Evolutionary conservation across 768 basidiomycete genomes (phyloP), one percentile per base, ranked within the genome.

Genomic region (Podaxis carcinomalis): DNA sequence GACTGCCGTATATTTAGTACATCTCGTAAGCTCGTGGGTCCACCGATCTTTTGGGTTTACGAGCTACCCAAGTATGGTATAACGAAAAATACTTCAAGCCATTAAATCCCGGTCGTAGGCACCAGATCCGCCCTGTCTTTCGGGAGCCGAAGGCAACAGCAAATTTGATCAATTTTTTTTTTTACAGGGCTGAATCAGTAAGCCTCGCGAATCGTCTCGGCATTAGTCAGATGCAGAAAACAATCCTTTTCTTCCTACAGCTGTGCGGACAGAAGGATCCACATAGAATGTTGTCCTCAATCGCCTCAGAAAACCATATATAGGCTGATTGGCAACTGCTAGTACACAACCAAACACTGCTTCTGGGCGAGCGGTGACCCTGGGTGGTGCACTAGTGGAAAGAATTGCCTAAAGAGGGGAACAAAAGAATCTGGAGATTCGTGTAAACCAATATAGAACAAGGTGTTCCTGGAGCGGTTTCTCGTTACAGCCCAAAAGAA

Each of bases 361-460:
- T 49, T 49, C 25, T 21, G 14, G 19, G 4, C 47, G 2, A 25
- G 28, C 32, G 7, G 32, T 19, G 52, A 40, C 54, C 54, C 54
- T 56, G 39, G 10, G 13, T 1, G 16, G 35, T 32, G 35, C 32
- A 16, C 5, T 19, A 35, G 5, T 21, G 28, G 56, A 35, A 36
- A n/a, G 11, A 57, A n/a, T 25, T 58, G 35, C 57, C 47, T 50
- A 51, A 58, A 28, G 32, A 39, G 25, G 57, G 47, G 57, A 51
- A 58, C 57, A 58, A 58, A 58, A 58, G 57, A 27, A 36, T 25
- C 50, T 42, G 25, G 47, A 49, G 27, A 25, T 58, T 21, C 5
- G 9, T 23, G 21, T 19, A 36, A 28, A 27, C 13, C 47, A 19
- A 11, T 37, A 23, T 16, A 19, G 27, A 21, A 49, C 1, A 32